phyloP scores from a whole-genome alignment of 1,284 basidiomycete species.

The Fistulina hepatica region DNA sequence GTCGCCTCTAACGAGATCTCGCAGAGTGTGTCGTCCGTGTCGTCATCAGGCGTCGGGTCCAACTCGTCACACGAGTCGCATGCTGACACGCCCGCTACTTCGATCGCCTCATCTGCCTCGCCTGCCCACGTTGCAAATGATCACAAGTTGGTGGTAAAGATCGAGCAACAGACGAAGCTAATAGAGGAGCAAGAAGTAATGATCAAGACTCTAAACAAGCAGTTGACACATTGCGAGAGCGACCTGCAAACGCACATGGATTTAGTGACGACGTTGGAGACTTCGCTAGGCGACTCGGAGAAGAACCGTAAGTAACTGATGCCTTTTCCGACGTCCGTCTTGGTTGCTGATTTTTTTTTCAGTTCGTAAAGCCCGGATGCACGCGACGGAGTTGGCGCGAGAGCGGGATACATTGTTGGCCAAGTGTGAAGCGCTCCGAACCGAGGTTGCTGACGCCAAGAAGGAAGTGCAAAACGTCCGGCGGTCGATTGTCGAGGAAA shows the following conservation, averaged over 20 bases:
- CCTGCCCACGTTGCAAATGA: slow-evolving; percentile 32
- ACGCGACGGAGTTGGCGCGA: slow-evolving; percentile 75
- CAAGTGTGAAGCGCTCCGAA: slow-evolving; percentile 55
- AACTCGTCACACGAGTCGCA: slow-evolving; percentile 54
- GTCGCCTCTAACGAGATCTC: slow-evolving; percentile 36
- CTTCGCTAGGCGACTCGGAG: slow-evolving; percentile 78
- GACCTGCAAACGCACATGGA: slow-evolving; percentile 90
- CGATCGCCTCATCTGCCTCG: slow-evolving; percentile 35
- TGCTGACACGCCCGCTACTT: slow-evolving; percentile 58
- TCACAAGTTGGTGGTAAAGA: slow-evolving; percentile 41
- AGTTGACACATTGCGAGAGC: slow-evolving; percentile 80
- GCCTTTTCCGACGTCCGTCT: slow-evolving; percentile 6
- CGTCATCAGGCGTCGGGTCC: slow-evolving; percentile 40
- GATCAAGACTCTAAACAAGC: slow-evolving; percentile 89
- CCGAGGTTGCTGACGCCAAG: slow-evolving; percentile 64
- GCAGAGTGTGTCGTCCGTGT: slow-evolving; percentile 41
- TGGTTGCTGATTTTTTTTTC: slow-evolving; percentile 16
- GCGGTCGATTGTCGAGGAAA: slow-evolving; percentile 72
- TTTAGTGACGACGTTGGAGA: slow-evolving; percentile 73
- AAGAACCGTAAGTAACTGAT: slow-evolving; percentile 62
- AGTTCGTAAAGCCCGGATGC: slow-evolving; percentile 87
- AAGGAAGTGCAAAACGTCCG: slow-evolving; percentile 69
- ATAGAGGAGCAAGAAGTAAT: slow-evolving; percentile 78
- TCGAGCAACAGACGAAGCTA: slow-evolving; percentile 67
- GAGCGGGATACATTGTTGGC: slow-evolving; percentile 66